These are phyloP conservation scores for Albizia julibrissin DNA, from an alignment of 306 rosid genomes.

Conservation along the genomic window DNA sequence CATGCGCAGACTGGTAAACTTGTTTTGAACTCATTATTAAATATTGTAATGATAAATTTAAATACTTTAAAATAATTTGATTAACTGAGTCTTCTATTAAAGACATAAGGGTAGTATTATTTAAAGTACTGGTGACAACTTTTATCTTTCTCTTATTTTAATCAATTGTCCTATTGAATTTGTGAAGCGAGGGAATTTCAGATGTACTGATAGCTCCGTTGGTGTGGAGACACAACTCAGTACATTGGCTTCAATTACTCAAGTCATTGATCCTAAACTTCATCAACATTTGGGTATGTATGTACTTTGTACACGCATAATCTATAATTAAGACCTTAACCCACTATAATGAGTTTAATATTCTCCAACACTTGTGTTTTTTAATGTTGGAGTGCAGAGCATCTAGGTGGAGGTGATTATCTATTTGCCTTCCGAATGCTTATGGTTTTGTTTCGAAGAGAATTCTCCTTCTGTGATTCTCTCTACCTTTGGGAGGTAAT, in stretches of 20 bases:
- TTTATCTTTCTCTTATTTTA: neutral
- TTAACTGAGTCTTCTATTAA: too few relatives aligned
- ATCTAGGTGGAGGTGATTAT: conserved; percentile 96
- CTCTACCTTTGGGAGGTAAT: conserved; percentile 98
- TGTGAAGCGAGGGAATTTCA: conserved; percentile 89
- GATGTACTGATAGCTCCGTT: conserved; percentile 82
- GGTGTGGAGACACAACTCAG: conserved; percentile 88
- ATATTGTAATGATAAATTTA: too few relatives aligned
- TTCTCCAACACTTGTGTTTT: too few relatives aligned
- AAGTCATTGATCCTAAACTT: conserved; percentile 96
- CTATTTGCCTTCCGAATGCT: conserved; percentile 97
- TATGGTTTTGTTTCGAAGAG: conserved; percentile 97
- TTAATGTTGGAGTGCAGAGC: conserved; percentile 55
- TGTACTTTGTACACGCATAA: neutral
- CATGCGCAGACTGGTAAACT: conserved; percentile 85
- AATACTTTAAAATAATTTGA: too few relatives aligned
- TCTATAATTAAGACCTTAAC: too few relatives aligned
- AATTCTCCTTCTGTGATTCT: conserved; percentile 94
- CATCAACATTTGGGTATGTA: conserved; percentile 89
- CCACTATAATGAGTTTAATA: too few relatives aligned
- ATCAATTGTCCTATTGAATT: conserved; percentile 12
- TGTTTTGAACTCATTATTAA: neutral
- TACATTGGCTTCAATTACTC: conserved; percentile 81
- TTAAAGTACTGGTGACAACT: too few relatives aligned
- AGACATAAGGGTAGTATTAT: too few relatives aligned